A percentile compares a stretch with the other conserved stretches of the same genome.
These are phyloP conservation scores for Capsella rubella DNA, from an alignment of 441 rosid species.

Conservation along the genomic window DNA sequence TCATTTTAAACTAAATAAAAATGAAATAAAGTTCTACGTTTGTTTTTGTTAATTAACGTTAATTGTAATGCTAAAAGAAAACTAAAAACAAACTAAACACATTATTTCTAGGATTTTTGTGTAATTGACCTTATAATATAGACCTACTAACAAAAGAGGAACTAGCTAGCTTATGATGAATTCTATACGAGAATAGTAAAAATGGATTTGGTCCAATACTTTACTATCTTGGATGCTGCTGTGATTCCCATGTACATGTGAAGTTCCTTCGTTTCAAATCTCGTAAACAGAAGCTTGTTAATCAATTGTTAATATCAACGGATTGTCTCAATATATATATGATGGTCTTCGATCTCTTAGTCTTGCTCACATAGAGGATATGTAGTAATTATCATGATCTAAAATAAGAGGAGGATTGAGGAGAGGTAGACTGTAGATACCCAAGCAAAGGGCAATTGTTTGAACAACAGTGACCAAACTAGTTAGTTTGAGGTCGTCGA, in stretches of 20 bases:
- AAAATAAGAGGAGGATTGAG: too few species aligned
- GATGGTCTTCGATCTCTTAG: too few species aligned
- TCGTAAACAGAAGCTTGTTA: background rate
- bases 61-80: background rate
- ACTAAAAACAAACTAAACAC: background rate
- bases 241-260: background rate
- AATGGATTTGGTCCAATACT: too few species aligned
- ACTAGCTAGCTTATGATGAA: background rate
- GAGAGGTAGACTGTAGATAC: too few species aligned
- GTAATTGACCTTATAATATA: background rate
- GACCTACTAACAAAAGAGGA: background rate
- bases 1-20: conserved; percentile 21
- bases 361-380: too few species aligned
- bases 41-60: background rate
- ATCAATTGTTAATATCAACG: too few species aligned
- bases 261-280: background rate
- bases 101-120: background rate
- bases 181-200: background rate
- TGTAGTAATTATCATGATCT: too few species aligned
- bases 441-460: background rate
- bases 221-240: background rate
- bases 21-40: background rate
- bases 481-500: background rate
- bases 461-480: background rate
- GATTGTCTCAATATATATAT: too few species aligned